Base-by-base conservation (phyloP, 257 asterid species). In the Lavandula angustifolia region DNA sequence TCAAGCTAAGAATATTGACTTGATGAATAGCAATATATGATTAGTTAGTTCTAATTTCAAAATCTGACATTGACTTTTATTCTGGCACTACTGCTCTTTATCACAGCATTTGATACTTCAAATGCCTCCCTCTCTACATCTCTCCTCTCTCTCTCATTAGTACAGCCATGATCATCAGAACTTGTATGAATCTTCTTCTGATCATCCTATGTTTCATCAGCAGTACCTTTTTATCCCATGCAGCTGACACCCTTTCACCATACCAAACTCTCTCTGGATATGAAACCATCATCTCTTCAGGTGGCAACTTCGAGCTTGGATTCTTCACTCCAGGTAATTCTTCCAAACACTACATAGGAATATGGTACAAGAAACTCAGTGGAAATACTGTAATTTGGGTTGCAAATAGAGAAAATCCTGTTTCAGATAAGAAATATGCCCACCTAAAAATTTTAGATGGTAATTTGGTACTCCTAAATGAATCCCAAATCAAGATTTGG, bases 371-470 rank as follows among this genome's bases (percentile, higher is more conserved):
- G 12, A 72, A 50, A 29, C 67, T 81, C 35, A 46, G 47, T 37
- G 3, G 5, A 27, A 68, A 4, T 34, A 78, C 85, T 62, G 50
- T 75, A 9, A 82, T 83, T 16, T 86, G 86, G 94, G 85, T 83
- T 2, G 94, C 94, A 6, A 83, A 83, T 70, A 75, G 91, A 52
- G 85, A 71, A 60, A 44, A 72, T 71, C 88, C 90, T 0, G 42
- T 83, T 43, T 38, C 37, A 3, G 82, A 75, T 59, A 53, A 12
- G 27, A 65, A 53, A 14, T 64, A 76, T 4, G 77, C 87, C 11
- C 71, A 58, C 2, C 66, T 85, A 67, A 43, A 9, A 35, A 57
- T 85, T 64, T 71, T 73, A 0, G 64, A 6, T 4, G 81, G 81
- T 1, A 85, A 82, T 48, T 54, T 85, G 49, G 85, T 82, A 8